phyloP scores from a whole-genome alignment of 164 flowering plant species.

The Umbellularia californica region DNA sequence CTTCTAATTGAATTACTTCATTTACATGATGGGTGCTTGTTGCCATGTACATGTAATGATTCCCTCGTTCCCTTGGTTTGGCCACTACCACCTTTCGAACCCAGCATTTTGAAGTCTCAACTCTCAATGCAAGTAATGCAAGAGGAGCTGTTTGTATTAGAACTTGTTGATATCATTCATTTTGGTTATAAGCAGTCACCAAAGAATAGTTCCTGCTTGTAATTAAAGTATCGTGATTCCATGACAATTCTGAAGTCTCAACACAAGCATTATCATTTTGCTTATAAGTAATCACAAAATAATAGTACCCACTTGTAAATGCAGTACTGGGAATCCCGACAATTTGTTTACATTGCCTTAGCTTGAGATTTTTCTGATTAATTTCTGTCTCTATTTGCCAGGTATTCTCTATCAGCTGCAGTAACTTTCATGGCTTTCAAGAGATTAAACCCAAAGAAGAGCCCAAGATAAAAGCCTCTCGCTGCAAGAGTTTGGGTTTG shows the following conservation, averaged over 20 bases:
- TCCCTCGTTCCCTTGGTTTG: no score
- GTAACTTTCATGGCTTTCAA: slow-evolving; percentile 91
- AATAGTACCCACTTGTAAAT: neutral
- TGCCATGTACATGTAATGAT: no score
- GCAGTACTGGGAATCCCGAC: neutral
- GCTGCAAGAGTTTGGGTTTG: neutral
- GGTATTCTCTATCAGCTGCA: slow-evolving; percentile 94
- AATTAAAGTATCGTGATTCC: neutral
- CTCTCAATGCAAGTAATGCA: no score
- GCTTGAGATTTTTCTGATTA: neutral
- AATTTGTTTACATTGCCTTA: neutral
- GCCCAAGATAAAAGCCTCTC: slow-evolving; percentile 28
- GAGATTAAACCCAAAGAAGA: slow-evolving; percentile 54
- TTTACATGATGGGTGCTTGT: no score
- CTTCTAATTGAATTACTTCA: no score
- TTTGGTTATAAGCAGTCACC: neutral
- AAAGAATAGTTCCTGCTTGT: neutral
- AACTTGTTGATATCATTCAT: neutral
- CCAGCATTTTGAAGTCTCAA: no score
- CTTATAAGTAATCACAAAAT: neutral
- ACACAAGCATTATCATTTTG: neutral
- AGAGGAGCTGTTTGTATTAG: neutral
- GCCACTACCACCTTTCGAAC: no score
- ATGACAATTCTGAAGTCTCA: no score
- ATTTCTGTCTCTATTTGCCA: slow-evolving; percentile 24